Conservation (phyloP, 1,284 basidiomycete genomes). For the Pascua sp. region DNA sequence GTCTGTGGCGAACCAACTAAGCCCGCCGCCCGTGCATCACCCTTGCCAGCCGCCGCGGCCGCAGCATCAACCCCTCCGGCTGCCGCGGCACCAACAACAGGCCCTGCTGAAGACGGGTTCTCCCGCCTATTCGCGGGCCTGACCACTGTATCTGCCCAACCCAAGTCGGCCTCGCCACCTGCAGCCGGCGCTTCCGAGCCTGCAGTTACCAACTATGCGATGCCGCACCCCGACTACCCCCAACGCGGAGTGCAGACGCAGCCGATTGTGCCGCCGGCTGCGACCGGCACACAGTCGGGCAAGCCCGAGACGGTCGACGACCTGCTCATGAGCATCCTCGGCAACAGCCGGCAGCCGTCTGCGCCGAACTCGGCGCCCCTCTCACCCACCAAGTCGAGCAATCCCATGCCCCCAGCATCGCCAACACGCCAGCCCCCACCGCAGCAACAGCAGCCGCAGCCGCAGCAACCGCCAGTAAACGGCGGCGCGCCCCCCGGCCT, state of each 20-base stretch:
- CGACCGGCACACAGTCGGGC: too few species aligned
- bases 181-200: too few species aligned
- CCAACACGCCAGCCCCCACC: too few species aligned
- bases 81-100: background rate
- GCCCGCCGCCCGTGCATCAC: conserved; percentile 4
- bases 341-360: conserved; percentile 4
- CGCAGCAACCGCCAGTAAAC: conserved; percentile 2
- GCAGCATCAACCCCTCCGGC: background rate
- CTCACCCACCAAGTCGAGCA: background rate
- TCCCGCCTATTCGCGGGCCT: conserved; percentile 40
- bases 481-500: background rate
- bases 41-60: conserved; percentile 1
- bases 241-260: too few species aligned
- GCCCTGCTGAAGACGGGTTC: conserved; percentile 26
- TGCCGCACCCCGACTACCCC: too few species aligned
- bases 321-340: conserved; percentile 38
- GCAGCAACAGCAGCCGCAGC: conserved; percentile 2
- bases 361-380: background rate
- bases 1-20: conserved; percentile 39
- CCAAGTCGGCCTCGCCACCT: background rate
- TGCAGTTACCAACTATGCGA: too few species aligned
- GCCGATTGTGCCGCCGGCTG: too few species aligned
- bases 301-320: conserved; percentile 37
- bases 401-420: background rate
- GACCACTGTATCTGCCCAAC: conserved; percentile 10